Conservation (phyloP, 768 basidiomycete species). For the Leccinum truebloodii region DNA sequence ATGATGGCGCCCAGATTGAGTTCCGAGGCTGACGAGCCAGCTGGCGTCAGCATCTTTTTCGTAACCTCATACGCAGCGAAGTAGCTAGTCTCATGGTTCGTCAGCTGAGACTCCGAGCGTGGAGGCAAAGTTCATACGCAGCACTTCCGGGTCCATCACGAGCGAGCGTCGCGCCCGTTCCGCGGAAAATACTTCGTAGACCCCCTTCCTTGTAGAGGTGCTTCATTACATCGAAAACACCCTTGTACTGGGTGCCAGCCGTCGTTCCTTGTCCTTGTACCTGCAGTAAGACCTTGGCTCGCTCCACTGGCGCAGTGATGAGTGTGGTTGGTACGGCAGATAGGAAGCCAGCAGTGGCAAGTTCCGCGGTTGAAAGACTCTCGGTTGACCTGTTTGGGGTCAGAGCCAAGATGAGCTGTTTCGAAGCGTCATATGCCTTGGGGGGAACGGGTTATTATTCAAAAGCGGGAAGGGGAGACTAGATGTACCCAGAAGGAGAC, state of each 20-base stretch:
- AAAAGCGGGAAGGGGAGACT: background rate
- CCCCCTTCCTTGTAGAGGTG: conserved; percentile 96
- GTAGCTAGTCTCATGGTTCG: conserved; percentile 55
- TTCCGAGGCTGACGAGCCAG: conserved; percentile 74
- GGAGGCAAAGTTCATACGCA: conserved; percentile 57
- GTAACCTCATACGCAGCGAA: conserved; percentile 96
- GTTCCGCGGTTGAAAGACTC: conserved; percentile 68
- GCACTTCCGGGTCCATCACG: conserved; percentile 97
- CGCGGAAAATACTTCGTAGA: conserved; percentile 86
- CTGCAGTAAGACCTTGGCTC: conserved; percentile 96
- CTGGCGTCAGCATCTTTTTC: conserved; percentile 83
- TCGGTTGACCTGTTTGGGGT: conserved; percentile 78
- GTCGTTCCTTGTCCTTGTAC: conserved; percentile 86
- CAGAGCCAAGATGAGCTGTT: conserved; percentile 72
- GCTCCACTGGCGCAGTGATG: conserved; percentile 93
- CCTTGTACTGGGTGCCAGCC: conserved; percentile 73
- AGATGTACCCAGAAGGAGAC: conserved; percentile 89
- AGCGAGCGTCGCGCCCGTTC: conserved; percentile 89
- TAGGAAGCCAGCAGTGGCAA: conserved; percentile 91
- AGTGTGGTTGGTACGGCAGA: conserved; percentile 91
- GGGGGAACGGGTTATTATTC: conserved; percentile 11
- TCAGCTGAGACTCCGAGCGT: conserved; percentile 8
- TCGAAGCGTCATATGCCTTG: conserved; percentile 92
- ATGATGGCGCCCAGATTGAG: conserved; percentile 87
- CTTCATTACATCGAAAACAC: conserved; percentile 87